Evolutionary conservation across 2,329 filamentous ascomycete genomes (phyloP).

Genomic region (Sclerotinia borealis): DNA sequence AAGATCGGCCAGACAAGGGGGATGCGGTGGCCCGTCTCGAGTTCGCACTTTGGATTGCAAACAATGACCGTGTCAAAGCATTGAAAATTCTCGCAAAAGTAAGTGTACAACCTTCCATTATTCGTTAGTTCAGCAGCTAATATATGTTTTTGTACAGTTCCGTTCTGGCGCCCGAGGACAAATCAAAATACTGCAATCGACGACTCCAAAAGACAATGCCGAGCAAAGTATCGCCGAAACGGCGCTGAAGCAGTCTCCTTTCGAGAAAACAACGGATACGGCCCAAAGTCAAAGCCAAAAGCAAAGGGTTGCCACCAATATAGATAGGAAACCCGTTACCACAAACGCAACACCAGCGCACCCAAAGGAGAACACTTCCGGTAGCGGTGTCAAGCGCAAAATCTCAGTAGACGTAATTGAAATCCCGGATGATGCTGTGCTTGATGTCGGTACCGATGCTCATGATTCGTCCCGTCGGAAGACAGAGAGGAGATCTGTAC

Average conservation of each 20-base stretch:
- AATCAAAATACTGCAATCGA: neutral
- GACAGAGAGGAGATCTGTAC: neutral
- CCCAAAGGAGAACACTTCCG: neutral
- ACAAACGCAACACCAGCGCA: neutral
- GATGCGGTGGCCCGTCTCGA: neutral
- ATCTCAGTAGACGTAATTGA: neutral
- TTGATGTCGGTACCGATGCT: neutral
- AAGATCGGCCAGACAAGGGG: neutral
- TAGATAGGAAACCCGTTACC: neutral
- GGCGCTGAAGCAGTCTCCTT: neutral
- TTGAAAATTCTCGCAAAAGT: neutral
- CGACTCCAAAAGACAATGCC: no score
- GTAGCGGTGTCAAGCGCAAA: neutral
- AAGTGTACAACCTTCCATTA: neutral
- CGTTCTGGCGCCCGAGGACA: neutral
- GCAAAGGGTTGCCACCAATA: neutral
- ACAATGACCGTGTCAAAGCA: neutral
- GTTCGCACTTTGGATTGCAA: neutral
- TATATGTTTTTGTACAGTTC: neutral
- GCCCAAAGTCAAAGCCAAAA: neutral
- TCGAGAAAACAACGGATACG: neutral
- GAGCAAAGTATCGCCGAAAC: neutral
- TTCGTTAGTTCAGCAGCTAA: neutral
- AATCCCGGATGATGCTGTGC: neutral
- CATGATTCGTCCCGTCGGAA: neutral